phyloP scores from a whole-genome alignment of 106 monocot species.

The Gastrodia elata region DNA sequence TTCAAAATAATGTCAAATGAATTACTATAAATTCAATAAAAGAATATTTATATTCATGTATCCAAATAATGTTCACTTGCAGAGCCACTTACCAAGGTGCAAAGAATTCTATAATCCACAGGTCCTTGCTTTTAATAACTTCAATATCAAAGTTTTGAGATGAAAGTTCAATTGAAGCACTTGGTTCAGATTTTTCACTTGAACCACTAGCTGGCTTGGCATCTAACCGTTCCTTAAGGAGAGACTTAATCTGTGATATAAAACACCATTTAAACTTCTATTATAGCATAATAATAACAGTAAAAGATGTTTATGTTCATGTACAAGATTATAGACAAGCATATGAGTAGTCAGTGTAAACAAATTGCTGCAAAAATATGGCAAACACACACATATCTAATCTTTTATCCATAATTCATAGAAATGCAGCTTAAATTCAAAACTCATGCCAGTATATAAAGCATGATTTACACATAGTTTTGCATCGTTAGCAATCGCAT shows the following conservation, averaged over 20 bases:
- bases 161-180: slow-evolving; percentile 65
- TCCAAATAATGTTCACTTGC: neutral
- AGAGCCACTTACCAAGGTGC: slow-evolving; percentile 67
- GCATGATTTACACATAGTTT: neutral
- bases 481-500: neutral
- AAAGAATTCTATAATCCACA: slow-evolving; percentile 97
- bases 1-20: neutral
- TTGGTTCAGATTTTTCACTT: slow-evolving; percentile 66
- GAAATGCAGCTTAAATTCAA: neutral
- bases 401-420: neutral
- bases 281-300: neutral
- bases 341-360: neutral
- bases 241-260: slow-evolving; percentile 56
- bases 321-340: neutral
- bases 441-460: neutral
- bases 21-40: neutral
- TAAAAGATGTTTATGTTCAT: neutral
- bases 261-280: neutral
- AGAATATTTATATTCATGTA: neutral
- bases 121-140: slow-evolving; percentile 82
- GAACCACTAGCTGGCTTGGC: slow-evolving; percentile 56
- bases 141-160: slow-evolving; percentile 77
- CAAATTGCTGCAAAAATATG: neutral
- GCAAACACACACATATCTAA: neutral
- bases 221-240: slow-evolving; percentile 80